These are phyloP conservation scores for Talaromyces albobiverticillius DNA, from an alignment of 2,329 filamentous ascomycete genomes.

Conservation along the genomic window DNA sequence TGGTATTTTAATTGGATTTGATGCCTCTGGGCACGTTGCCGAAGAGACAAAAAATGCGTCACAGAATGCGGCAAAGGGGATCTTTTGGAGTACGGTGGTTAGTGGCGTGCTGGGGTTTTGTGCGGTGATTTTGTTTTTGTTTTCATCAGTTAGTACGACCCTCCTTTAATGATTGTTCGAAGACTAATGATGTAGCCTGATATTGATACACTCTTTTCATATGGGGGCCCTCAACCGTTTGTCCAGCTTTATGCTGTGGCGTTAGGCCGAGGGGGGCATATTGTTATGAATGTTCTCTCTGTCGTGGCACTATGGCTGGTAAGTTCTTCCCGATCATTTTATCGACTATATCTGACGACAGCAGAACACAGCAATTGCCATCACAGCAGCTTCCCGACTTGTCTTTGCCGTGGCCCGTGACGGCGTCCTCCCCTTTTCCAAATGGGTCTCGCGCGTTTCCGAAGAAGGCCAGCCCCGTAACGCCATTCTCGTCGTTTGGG, in stretches of 20 bases:
- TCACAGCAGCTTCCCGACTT: conserved; percentile 57
- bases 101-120: conserved; percentile 55
- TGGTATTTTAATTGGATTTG: conserved; percentile 59
- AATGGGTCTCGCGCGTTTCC: conserved; percentile 57
- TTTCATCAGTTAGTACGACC: too few relatives aligned
- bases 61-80: conserved; percentile 55
- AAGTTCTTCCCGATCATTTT: too few relatives aligned
- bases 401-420: conserved; percentile 63
- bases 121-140: conserved; percentile 14
- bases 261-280: conserved; percentile 55
- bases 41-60: conserved; percentile 60
- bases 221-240: conserved; percentile 57
- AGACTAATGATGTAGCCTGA: too few relatives aligned
- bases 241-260: conserved; percentile 57
- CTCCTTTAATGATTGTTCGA: too few relatives aligned
- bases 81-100: conserved; percentile 59
- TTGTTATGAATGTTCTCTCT: conserved; percentile 60
- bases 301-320: conserved; percentile 51
- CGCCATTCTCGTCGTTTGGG: conserved; percentile 58
- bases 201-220: conserved; percentile 51
- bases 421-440: conserved; percentile 57
- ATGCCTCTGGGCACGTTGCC: conserved; percentile 59
- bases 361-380: conserved; percentile 61
- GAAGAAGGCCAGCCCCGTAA: conserved; percentile 57
- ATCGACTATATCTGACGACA: conserved; percentile 1